phyloP scores from a whole-genome alignment of 331 rosid species.

The Rosa hybrid region DNA sequence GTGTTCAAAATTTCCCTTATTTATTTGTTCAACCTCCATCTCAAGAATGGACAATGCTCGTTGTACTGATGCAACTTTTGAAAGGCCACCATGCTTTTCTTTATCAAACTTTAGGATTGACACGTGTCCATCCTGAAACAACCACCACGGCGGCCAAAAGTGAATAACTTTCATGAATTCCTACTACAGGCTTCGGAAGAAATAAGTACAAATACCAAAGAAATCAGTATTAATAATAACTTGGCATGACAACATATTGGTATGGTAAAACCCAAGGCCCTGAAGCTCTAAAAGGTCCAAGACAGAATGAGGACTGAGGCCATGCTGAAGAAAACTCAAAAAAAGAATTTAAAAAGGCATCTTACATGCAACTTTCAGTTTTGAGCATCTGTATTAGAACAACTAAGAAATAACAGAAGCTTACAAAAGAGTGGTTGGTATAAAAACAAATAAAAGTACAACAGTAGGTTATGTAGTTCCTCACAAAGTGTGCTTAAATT shows the following conservation, averaged over 20 bases:
- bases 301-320: background rate
- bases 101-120: constrained; percentile 82
- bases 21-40: constrained; percentile 99
- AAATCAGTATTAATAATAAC: background rate
- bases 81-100: constrained; percentile 57
- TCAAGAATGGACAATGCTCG: constrained; percentile 95
- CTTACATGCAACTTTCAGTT: background rate
- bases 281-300: background rate
- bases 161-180: constrained; percentile 5
- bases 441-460: background rate
- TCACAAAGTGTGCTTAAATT: background rate
- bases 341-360: background rate
- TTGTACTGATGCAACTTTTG: constrained; percentile 78
- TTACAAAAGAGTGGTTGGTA: background rate
- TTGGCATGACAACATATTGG: background rate
- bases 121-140: constrained; percentile 83
- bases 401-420: background rate
- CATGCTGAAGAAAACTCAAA: background rate
- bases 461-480: background rate
- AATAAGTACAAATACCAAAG: background rate
- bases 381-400: background rate
- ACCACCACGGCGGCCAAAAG: constrained; percentile 20
- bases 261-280: background rate
- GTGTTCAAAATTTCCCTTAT: constrained; percentile 88
- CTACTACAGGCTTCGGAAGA: constrained; percentile 13